A percentile compares a stretch with the other conserved stretches of the same genome.
Evolutionary conservation across 352 stramenopile genomes (phyloP).

Genomic region (Elongisporangium senticosum): DNA sequence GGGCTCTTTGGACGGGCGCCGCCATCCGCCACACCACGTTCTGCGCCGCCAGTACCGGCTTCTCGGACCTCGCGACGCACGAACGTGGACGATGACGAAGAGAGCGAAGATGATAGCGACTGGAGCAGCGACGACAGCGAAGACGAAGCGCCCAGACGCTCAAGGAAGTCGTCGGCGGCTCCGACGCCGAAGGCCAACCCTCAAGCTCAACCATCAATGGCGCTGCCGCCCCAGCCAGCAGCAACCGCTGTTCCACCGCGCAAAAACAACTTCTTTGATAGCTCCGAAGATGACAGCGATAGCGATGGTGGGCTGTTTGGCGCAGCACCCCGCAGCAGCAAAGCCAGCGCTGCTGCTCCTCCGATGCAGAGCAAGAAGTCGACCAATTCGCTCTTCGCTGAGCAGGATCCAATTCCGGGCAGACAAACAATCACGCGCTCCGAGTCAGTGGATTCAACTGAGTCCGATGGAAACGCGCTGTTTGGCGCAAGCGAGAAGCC

Average conservation of each 20-base stretch:
- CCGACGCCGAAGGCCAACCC: conserved; percentile 6
- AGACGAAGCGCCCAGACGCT: conserved; percentile 13
- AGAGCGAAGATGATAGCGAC: conserved; percentile 36
- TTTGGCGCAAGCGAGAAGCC: conserved; percentile 13
- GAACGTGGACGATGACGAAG: conserved; percentile 37
- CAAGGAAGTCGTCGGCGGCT: conserved; percentile 14
- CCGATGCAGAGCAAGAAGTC: conserved; percentile 19
- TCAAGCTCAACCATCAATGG: background rate
- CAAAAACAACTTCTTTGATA: conserved; percentile 52
- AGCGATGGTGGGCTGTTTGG: conserved; percentile 61
- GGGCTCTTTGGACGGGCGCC: conserved; percentile 47
- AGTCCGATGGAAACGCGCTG: conserved; percentile 13
- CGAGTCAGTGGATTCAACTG: conserved; percentile 20
- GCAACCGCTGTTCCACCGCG: conserved; percentile 15
- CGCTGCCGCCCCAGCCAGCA: conserved; percentile 6
- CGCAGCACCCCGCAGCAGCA: conserved; percentile 11
- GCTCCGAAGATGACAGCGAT: conserved; percentile 47
- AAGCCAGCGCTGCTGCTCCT: conserved; percentile 2
- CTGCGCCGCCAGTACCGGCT: conserved; percentile 11
- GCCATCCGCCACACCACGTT: conserved; percentile 8
- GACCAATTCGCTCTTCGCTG: conserved; percentile 30
- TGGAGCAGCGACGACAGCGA: conserved; percentile 44
- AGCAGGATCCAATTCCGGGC: conserved; percentile 6
- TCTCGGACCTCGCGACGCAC: conserved; percentile 17
- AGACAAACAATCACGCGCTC: conserved; percentile 2